Evolutionary conservation across 352 stramenopile species (phyloP), one percentile per base, ranked within the genome.

Genomic region (Globisporangium nunn): DNA sequence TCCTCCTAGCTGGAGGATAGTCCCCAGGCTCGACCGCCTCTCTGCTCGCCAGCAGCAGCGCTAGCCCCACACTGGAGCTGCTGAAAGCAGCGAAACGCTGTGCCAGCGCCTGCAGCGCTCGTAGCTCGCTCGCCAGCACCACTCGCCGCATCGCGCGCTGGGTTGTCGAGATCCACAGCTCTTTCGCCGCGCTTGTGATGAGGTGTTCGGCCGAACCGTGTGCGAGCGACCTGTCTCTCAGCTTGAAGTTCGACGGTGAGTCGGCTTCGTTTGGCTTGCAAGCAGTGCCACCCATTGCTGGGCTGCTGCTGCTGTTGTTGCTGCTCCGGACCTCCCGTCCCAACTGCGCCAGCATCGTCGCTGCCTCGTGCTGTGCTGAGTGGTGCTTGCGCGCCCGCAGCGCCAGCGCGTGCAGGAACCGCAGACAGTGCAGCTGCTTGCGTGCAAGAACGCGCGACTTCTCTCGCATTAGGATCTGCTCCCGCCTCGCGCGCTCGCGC

Each of bases 391-490:
- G 30, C 28, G 58, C 58, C 10, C 33, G 58, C 4, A 52, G 11
- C 1, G 45, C 58, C 7, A 64, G 41, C 2, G 18, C 45, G 7
- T 46, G 58, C 37, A 64, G 47, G 10, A 44, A 41, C 2, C 51
- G 50, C 15, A 58, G 30, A 35, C 58, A 64, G 51, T 64, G 58
- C n/a, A 55, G 6, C 28, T 64, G 58, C 31, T 64, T 64, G 47
- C 58, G 58, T 29, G 58, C 52, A 29, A 64, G 53, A 39, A 64
- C 46, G 30, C 58, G 58, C 10, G 52, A 53, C 35, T 58, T 45
- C n/a, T 59, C 58, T 12, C 51, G 51, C 2, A 31, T 51, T 37
- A 64, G 37, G 29, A 59, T 55, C 39, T 52, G 40, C 6, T 58
- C 50, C 23, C 44, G 47, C 3, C 52, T 15, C 12, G 58, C 51